Base-by-base conservation (phyloP, 2,329 filamentous ascomycete genomes). In the Plectosphaerella cucumerina region DNA sequence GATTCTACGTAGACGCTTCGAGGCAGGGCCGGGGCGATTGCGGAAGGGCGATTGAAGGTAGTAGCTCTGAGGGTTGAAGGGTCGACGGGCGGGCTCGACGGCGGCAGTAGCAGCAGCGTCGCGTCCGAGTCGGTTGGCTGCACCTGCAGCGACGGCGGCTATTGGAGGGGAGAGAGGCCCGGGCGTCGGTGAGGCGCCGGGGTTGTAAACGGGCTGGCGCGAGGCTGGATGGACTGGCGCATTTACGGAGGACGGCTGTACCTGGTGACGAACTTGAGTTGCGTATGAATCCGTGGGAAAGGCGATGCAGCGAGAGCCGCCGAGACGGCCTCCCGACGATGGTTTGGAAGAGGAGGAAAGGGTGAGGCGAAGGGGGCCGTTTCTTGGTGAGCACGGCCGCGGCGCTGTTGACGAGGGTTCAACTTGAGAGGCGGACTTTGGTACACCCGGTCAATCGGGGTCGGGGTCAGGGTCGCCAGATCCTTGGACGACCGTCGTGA, bases 241-340 rank as follows among this genome's bases (percentile, higher is more conserved):
- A 64, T 63, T 58, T 60, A 68, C 34, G 62, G 59, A 52, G 59
- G 61, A 26, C 51, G 58, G 35, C 50, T 59, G 53, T 47, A 55
- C 49, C 47, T 56, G 54, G 48, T 53, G 47, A 50, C 48, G 44
- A 48, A 50, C 55, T 47, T 48, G 47, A 48, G 34, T 50, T 59
- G 69, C 65, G 70, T 71, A 66, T 58, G 75, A 69, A 76, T 73
- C 74, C 75, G 75, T 78, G 67, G 73, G 70, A 68, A 68, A 62
- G 63, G 68, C 57, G 59, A 56, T 58, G 62, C 59, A 59, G 64
- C 66, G 70, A 70, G 72, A 67, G 67, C 72, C 71, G 74, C 66
- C 64, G 66, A 61, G 61, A 75, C 69, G 73, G 74, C 72, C 68
- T 70, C 72, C 70, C 59, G 56, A 53, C 53, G 51, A 22, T 51